Evolutionary conservation across 441 rosid genomes (phyloP), one percentile per base, ranked within the genome.

Genomic region (Macaranga tanarius): DNA sequence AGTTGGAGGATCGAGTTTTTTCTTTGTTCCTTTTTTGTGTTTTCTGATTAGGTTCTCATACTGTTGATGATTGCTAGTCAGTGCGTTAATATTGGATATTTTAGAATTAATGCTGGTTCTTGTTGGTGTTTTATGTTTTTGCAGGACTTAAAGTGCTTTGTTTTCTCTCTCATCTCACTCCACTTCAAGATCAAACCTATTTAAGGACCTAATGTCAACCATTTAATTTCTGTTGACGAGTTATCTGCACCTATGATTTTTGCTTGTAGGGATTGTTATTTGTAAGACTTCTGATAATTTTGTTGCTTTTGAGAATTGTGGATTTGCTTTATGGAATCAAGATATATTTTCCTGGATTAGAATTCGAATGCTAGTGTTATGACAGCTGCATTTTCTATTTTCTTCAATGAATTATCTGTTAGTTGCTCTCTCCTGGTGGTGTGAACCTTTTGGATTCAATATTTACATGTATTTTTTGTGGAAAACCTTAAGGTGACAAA

Each of bases 131-230:
- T 45, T 73, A 20, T 78, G 74, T 83, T 76, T 56, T 73, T 86
- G 91, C 91, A 94, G 99, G 99, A 94, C 81, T 83, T 94, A 92
- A 94, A 94, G 77, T 94, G 99, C 83, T 92, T 87, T 68, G 99
- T 94, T 23, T 92, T 92, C 86, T 92, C 97, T 0, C 99, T 94
- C 78, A 92, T 92, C 81, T 90, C 97, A 13, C 97, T 92, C 67
- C 97, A 92, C 86, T 92, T 94, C 89, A 94, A 94, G 87, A 92
- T 94, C 89, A 94, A 92, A 86, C 97, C 99, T 67, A 92, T 92
- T 20, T 94, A 83, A 66, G 56, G 65, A 65, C 70, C 38, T 72
- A 62, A 10, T 47, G 26, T 26, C 47, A 20, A 22, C 13, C 15
- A 42, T 59, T 47, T 47, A 64, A 44, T 50, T 58, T 74, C 48